phyloP scores from a whole-genome alignment of 2,329 filamentous ascomycete species.

The Diaporthe citrichinensis region DNA sequence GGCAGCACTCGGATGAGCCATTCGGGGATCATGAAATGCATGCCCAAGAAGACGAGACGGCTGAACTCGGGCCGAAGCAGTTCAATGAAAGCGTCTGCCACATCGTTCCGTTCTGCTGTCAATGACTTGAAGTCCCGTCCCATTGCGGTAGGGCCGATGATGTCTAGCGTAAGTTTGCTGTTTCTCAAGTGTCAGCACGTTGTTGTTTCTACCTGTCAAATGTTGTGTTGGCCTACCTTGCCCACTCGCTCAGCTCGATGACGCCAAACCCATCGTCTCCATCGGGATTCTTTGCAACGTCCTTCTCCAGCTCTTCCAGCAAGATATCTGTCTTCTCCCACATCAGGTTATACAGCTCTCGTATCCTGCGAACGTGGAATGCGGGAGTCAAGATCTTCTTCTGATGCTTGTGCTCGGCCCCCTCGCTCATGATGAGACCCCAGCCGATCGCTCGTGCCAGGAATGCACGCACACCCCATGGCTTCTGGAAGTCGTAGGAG shows the following conservation, averaged over 20 bases:
- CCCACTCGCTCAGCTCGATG: constrained; percentile 37
- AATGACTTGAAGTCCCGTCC: constrained; percentile 34
- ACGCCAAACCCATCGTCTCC: constrained; percentile 23
- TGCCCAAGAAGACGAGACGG: constrained; percentile 30
- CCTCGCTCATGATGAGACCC: constrained; percentile 37
- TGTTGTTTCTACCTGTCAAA: background rate
- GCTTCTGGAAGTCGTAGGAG: constrained; percentile 35
- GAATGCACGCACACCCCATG: constrained; percentile 35
- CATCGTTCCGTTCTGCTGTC: constrained; percentile 25
- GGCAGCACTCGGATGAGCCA: constrained; percentile 33
- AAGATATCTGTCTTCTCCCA: constrained; percentile 36
- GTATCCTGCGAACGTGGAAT: constrained; percentile 31
- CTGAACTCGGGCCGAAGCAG: constrained; percentile 32
- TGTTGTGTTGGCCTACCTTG: constrained; percentile 7
- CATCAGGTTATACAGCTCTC: constrained; percentile 37
- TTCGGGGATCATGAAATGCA: constrained; percentile 38
- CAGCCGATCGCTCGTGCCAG: constrained; percentile 32
- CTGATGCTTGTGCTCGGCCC: constrained; percentile 36
- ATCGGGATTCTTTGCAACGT: background rate
- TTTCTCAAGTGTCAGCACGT: background rate
- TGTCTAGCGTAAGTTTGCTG: constrained; percentile 34
- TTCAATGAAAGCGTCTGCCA: constrained; percentile 36
- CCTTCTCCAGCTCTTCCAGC: constrained; percentile 34
- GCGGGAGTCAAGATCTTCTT: constrained; percentile 29
- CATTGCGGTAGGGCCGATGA: constrained; percentile 37